Evolutionary conservation across 192 early-diverging fungal species (phyloP), one percentile per base, ranked within the genome.

Genomic region (Cladochytrium replicatum): DNA sequence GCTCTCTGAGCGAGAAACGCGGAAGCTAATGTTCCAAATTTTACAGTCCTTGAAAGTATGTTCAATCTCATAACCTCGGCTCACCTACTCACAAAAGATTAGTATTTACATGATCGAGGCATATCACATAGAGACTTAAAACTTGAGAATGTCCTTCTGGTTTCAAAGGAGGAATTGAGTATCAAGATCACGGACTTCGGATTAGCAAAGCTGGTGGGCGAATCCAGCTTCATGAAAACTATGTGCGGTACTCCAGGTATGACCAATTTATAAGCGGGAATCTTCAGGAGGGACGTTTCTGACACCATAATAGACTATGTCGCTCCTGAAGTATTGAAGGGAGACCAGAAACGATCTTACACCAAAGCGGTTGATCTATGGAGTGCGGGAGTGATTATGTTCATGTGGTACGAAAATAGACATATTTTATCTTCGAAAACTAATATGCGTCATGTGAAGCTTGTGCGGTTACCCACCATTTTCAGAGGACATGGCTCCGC

Each of bases 101-200:
- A 80, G 56, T 93, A 87, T 51, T 62, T 93, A 2, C 91, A 93
- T 51, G 61, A 69, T 7, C 72, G 71, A 25, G 73, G 73, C 19
- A 82, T 93, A 8, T 80, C 78, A 1, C 92, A 95, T 61, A 79
- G 91, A 21, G 71, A 83, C 47, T 53, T 88, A 27, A 83, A 84
- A 59, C 81, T 80, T 6, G 83, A 88, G 48, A 89, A 89, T 56
- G 60, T 84, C 39, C 56, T 89, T 31, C 56, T 86, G 22, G 61
- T 60, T 3, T 51, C 57, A 22, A 64, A 67, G 19, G 44, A 52
- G 13, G 57, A 64, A 32, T 43, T 69, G 43, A 67, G 69, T n/a
- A 68, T 89, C 46, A 93, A 93, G 64, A 76, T 95, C 41, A 75
- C 84, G 8, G 92, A 95, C 60, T 95, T 95, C 69, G 90, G 88